phyloP scores from a whole-genome alignment of 257 asterid genomes.

The Jasminum sambac region DNA sequence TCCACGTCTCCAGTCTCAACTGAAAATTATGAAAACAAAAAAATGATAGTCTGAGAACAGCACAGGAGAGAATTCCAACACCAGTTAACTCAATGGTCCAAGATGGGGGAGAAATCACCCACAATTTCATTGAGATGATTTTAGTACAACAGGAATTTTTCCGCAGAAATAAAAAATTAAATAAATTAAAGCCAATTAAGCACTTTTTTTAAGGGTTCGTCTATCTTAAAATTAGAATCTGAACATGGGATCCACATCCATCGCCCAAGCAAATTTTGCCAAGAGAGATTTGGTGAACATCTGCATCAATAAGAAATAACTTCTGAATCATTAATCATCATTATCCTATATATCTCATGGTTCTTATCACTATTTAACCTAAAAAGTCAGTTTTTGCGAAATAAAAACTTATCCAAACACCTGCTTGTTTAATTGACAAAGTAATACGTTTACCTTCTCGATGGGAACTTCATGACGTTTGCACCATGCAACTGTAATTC shows the following conservation, averaged over 20 bases:
- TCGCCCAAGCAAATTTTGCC: conserved; percentile 94
- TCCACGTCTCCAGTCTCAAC: not conserved
- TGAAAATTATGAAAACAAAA: not conserved
- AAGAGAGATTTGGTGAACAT: conserved; percentile 90
- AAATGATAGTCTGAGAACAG: not conserved
- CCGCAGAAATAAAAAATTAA: conserved; percentile 26
- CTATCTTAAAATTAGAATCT: conserved; percentile 52
- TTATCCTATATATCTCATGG: too few species aligned
- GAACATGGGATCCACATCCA: conserved; percentile 92
- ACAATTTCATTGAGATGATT: conserved; percentile 35
- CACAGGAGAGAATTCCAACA: not conserved
- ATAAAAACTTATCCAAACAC: too few species aligned
- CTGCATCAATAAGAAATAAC: conserved; percentile 46
- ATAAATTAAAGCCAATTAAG: conserved; percentile 30
- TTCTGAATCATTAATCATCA: too few species aligned
- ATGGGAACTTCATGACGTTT: conserved; percentile 97
- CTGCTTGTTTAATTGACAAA: too few species aligned
- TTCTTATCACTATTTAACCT: too few species aligned
- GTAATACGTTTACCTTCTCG: conserved; percentile 72
- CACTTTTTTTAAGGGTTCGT: not conserved
- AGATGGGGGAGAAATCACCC: conserved; percentile 28
- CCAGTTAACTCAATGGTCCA: not conserved
- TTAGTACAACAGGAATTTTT: conserved; percentile 32
- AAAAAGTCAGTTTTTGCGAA: too few species aligned
- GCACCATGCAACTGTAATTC: conserved; percentile 99